These are phyloP conservation scores for Ceratocystis huliohia DNA, from an alignment of 2,329 filamentous ascomycete species.

Conservation along the genomic window DNA sequence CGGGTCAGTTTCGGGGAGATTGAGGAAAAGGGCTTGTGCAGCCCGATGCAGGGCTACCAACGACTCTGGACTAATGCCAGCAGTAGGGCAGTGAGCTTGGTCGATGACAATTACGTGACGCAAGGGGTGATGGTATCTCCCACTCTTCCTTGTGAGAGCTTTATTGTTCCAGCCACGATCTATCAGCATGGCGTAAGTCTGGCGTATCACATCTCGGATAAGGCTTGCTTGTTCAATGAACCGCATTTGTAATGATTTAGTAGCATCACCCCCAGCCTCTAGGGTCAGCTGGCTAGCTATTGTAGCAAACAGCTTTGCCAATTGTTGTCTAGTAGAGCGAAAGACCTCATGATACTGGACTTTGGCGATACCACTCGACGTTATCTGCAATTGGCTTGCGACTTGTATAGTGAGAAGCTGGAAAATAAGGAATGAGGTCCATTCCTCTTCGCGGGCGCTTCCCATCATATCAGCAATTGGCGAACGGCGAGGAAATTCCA, in stretches of 20 bases:
- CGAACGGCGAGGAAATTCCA: slow-evolving; percentile 14
- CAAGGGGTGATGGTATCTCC: slow-evolving; percentile 3
- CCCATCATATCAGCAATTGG: slow-evolving; percentile 15
- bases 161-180: slow-evolving; percentile 15
- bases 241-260: neutral
- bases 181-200: neutral
- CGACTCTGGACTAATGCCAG: slow-evolving; percentile 12
- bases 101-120: slow-evolving; percentile 15
- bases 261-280: neutral
- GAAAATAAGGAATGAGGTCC: slow-evolving; percentile 18
- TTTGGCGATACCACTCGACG: neutral
- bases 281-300: slow-evolving; percentile 14
- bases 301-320: slow-evolving; percentile 13
- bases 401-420: slow-evolving; percentile 13
- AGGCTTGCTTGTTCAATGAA: slow-evolving; percentile 1
- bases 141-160: neutral
- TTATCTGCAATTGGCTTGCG: neutral
- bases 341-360: slow-evolving; percentile 19
- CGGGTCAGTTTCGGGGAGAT: slow-evolving; percentile 6
- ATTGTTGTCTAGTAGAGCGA: neutral
- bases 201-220: neutral
- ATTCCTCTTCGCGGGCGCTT: slow-evolving; percentile 17
- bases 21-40: slow-evolving; percentile 17
- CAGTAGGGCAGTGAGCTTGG: neutral
- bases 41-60: slow-evolving; percentile 15